Evolutionary conservation across 495 filamentous ascomycete species (phyloP).

Genomic region (Trichocladium antarcticum): DNA sequence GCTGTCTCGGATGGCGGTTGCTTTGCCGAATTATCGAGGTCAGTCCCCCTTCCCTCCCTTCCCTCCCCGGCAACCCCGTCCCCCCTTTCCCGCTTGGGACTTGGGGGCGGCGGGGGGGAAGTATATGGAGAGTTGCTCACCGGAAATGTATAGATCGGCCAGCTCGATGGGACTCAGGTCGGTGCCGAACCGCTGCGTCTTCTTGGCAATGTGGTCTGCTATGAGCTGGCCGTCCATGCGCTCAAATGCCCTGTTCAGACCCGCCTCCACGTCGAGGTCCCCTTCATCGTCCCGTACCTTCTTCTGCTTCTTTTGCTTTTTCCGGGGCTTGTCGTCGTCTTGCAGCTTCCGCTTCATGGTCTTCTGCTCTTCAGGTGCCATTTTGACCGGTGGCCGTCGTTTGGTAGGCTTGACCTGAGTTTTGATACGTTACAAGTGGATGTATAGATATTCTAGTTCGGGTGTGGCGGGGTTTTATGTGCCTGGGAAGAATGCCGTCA

Average conservation of each 20-base stretch:
- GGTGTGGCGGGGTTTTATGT: too few species aligned
- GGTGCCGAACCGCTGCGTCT: conserved; percentile 62
- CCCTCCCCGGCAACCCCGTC: too few species aligned
- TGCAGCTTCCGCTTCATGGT: conserved; percentile 31
- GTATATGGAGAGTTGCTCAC: conserved; percentile 35
- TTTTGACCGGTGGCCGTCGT: conserved; percentile 1
- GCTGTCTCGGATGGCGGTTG: conserved; percentile 50
- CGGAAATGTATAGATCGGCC: conserved; percentile 68
- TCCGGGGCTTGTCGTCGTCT: conserved; percentile 22
- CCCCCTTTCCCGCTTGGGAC: too few species aligned
- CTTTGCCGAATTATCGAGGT: conserved; percentile 10
- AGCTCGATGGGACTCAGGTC: conserved; percentile 74
- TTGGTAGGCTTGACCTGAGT: not conserved
- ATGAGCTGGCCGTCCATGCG: conserved; percentile 70
- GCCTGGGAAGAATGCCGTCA: too few species aligned
- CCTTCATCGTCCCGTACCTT: conserved; percentile 46
- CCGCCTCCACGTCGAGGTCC: conserved; percentile 48
- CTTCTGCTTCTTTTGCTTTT: conserved; percentile 45
- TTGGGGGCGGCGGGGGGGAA: too few species aligned
- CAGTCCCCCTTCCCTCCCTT: not conserved
- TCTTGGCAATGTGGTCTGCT: conserved; percentile 78
- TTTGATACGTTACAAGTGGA: not conserved
- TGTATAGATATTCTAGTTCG: too few species aligned
- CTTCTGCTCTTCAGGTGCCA: conserved; percentile 9
- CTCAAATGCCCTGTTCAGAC: conserved; percentile 70